Evolutionary conservation across 495 filamentous ascomycete genomes (phyloP).

Genomic region (Tetracladium marchalianum): DNA sequence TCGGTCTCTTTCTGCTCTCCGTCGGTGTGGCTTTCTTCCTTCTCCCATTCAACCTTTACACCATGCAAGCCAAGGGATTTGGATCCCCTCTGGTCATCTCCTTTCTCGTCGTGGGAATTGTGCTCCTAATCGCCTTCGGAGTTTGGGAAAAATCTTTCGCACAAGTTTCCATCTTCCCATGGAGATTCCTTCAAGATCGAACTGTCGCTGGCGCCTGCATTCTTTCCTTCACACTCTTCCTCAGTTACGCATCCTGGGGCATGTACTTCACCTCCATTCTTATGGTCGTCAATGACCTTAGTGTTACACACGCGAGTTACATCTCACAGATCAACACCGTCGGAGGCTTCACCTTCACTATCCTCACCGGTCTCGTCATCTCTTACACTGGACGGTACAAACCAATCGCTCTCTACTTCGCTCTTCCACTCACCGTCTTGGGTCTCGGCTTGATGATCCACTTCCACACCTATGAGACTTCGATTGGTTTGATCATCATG

Average conservation of each 20-base stretch:
- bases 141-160: conserved; percentile 47
- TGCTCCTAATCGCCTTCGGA: conserved; percentile 42
- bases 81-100: conserved; percentile 41
- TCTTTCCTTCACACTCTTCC: conserved; percentile 42
- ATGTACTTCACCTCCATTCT: conserved; percentile 57
- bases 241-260: conserved; percentile 57
- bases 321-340: conserved; percentile 36
- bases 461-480: conserved; percentile 45
- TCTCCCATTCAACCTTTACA: conserved; percentile 48
- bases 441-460: conserved; percentile 68
- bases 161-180: conserved; percentile 46
- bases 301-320: conserved; percentile 22
- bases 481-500: conserved; percentile 63
- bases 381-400: conserved; percentile 46
- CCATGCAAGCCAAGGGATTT: conserved; percentile 39
- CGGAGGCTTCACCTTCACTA: conserved; percentile 31
- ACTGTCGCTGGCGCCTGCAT: conserved; percentile 49
- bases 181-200: conserved; percentile 43
- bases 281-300: conserved; percentile 37
- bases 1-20: conserved; percentile 44
- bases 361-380: conserved; percentile 31
- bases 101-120: conserved; percentile 46
- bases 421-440: conserved; percentile 49
- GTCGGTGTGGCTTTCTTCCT: conserved; percentile 51
- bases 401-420: conserved; percentile 41